Evolutionary conservation across 208 protist genomes (phyloP), one percentile per base, ranked within the genome.

Genomic region (Leishmania turanica): DNA sequence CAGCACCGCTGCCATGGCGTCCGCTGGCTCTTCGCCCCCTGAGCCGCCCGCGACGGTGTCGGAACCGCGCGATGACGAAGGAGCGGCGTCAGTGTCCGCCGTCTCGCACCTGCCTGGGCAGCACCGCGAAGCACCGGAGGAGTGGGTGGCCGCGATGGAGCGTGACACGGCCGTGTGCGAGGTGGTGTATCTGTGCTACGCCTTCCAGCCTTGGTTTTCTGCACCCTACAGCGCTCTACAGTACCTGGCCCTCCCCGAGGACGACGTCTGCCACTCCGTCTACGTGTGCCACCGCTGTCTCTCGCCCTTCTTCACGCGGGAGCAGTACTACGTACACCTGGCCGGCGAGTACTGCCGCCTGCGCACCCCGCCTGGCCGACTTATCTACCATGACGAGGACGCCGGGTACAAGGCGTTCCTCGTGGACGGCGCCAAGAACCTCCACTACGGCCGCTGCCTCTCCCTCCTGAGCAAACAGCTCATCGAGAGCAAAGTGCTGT

Each of bases 261-360:
- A 86, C n/a, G 84, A 92, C 31, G 66, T 90, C 71, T 93, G 90
- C 79, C 92, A 94, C 83, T 93, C 92, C 45, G 84, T 89, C 15
- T 91, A 89, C 58, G 56, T 93, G 27, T 95, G 92, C 68, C 92
- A 95, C 72, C 92, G 92, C 56, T 95, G 92, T 66, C 78, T 95
- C 31, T 88, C 85, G 5, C 90, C 88, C 3, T 95, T 94, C 82
- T 87, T 93, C 75, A 91, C 88, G 7, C 77, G 80, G 27, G 79
- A 82, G 64, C 87, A 90, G 49, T 75, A 93, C 31, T 77, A 49
- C 45, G 83, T 87, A 53, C 92, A 95, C 73, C 66, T 93, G 13
- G 82, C 83, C 5, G 89, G 85, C 19, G 8, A n/a, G 45, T 95
- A 93, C 83, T 93, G 92, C 79, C 75, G 65, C 42, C 56, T 84